These are phyloP conservation scores for Boletellus deceptivus DNA, from an alignment of 1,284 basidiomycete genomes.

Conservation along the genomic window DNA sequence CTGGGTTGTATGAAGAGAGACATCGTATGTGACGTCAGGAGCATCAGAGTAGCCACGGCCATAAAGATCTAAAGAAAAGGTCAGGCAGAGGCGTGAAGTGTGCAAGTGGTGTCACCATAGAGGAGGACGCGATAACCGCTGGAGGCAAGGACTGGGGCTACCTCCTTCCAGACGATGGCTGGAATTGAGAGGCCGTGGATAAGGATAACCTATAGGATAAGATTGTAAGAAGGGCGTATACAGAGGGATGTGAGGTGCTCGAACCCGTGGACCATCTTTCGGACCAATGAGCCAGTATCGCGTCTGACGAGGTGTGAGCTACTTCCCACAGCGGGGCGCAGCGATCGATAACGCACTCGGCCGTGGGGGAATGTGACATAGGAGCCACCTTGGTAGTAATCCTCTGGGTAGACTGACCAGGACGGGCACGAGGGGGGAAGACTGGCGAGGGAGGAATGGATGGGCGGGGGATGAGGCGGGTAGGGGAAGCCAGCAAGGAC, in stretches of 20 bases:
- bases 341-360: slow-evolving; percentile 36
- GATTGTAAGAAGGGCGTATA: background rate
- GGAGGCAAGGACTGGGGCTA: slow-evolving; percentile 59
- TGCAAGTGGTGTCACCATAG: slow-evolving; percentile 48
- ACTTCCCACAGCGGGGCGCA: background rate
- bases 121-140: slow-evolving; percentile 71
- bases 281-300: slow-evolving; percentile 76
- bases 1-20: slow-evolving; percentile 64
- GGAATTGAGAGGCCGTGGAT: slow-evolving; percentile 78
- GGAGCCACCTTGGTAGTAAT: slow-evolving; percentile 62
- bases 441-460: slow-evolving; percentile 58
- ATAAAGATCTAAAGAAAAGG: slow-evolving; percentile 58
- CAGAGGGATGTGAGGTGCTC: slow-evolving; percentile 11
- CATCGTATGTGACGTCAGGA: slow-evolving; percentile 62
- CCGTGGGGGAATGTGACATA: slow-evolving; percentile 65
- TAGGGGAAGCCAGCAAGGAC: slow-evolving; percentile 62
- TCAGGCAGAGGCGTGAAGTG: slow-evolving; percentile 3
- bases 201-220: slow-evolving; percentile 56
- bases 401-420: slow-evolving; percentile 69
- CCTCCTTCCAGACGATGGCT: slow-evolving; percentile 69
- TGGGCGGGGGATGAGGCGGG: slow-evolving; percentile 45
- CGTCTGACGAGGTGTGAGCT: slow-evolving; percentile 39
- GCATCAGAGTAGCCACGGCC: slow-evolving; percentile 80
- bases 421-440: slow-evolving; percentile 51
- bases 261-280: slow-evolving; percentile 63